phyloP scores from a whole-genome alignment of 441 rosid species.

The Adansonia madagascariensis region DNA sequence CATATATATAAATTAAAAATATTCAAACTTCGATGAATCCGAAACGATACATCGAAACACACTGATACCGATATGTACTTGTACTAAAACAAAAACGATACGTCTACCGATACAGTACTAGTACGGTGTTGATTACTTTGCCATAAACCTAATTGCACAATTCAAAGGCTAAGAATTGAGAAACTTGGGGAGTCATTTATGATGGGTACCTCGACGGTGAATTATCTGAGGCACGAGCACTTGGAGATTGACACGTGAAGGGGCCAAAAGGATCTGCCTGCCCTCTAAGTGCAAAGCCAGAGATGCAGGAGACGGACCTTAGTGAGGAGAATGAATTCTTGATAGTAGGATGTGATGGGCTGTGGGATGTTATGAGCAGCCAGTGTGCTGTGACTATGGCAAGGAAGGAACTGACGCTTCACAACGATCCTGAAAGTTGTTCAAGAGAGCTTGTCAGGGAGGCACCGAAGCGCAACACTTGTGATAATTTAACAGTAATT shows the following conservation, averaged over 20 bases:
- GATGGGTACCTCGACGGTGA: slow-evolving; percentile 93
- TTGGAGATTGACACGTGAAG: slow-evolving; percentile 97
- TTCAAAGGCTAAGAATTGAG: slow-evolving; percentile 75
- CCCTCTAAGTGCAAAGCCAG: slow-evolving; percentile 84
- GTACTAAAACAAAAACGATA: no score
- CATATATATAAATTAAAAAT: no score
- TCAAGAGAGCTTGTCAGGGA: slow-evolving; percentile 83
- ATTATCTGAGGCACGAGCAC: slow-evolving; percentile 84
- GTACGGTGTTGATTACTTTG: neutral
- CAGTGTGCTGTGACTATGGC: slow-evolving; percentile 80
- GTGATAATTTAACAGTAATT: slow-evolving; percentile 80
- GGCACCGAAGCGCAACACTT: slow-evolving; percentile 72
- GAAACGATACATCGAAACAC: no score
- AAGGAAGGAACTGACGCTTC: slow-evolving; percentile 81
- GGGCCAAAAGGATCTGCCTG: slow-evolving; percentile 72
- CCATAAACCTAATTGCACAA: slow-evolving; percentile 74
- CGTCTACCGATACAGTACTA: no score
- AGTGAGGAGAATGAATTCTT: slow-evolving; percentile 83
- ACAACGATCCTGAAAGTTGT: slow-evolving; percentile 90
- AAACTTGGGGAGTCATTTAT: slow-evolving; percentile 81
- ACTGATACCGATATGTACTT: no score
- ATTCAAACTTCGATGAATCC: no score
- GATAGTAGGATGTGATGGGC: slow-evolving; percentile 90
- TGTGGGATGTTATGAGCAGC: slow-evolving; percentile 96
- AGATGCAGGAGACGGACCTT: slow-evolving; percentile 58